These are phyloP conservation scores for Teunomyces funiuensis DNA, from an alignment of 805 yeast species.

Conservation along the genomic window DNA sequence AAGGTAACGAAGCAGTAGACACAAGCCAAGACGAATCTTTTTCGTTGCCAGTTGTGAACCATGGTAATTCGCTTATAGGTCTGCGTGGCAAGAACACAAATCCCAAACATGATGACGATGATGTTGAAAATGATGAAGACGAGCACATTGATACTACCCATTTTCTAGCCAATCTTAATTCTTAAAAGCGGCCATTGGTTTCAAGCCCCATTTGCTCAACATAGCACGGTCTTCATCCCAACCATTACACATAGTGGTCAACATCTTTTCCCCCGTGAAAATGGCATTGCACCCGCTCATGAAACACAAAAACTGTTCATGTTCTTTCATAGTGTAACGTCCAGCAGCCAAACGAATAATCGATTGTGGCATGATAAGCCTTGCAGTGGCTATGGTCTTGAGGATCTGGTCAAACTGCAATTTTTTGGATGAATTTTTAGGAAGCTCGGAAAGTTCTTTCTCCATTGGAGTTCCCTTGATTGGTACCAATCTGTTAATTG, in stretches of 20 bases:
- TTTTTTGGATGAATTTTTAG: constrained; percentile 35
- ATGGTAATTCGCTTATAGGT: constrained; percentile 16
- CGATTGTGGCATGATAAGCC: constrained; percentile 69
- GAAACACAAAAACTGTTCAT: constrained; percentile 72
- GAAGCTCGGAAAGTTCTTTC: constrained; percentile 45
- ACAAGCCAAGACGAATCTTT: constrained; percentile 46
- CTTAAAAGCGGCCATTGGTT: constrained; percentile 45
- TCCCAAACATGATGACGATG: constrained; percentile 1
- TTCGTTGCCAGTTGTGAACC: constrained; percentile 44
- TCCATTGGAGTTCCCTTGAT: constrained; percentile 78
- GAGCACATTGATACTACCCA: background rate
- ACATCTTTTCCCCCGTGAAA: constrained; percentile 78
- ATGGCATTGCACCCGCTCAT: constrained; percentile 79
- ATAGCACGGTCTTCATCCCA: constrained; percentile 79
- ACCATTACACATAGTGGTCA: constrained; percentile 79
- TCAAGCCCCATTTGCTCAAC: constrained; percentile 69
- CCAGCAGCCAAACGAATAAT: constrained; percentile 80
- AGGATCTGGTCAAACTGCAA: constrained; percentile 61
- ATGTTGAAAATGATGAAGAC: constrained; percentile 4
- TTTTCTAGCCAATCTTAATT: background rate
- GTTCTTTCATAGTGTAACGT: constrained; percentile 75
- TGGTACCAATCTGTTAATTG: constrained; percentile 77
- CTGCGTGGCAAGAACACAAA: constrained; percentile 1
- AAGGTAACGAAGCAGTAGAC: constrained; percentile 2
- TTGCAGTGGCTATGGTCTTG: constrained; percentile 73